Evolutionary conservation across 2,329 filamentous ascomycete genomes (phyloP), one percentile per base, ranked within the genome.

Genomic region (Rhinocladiella similis): DNA sequence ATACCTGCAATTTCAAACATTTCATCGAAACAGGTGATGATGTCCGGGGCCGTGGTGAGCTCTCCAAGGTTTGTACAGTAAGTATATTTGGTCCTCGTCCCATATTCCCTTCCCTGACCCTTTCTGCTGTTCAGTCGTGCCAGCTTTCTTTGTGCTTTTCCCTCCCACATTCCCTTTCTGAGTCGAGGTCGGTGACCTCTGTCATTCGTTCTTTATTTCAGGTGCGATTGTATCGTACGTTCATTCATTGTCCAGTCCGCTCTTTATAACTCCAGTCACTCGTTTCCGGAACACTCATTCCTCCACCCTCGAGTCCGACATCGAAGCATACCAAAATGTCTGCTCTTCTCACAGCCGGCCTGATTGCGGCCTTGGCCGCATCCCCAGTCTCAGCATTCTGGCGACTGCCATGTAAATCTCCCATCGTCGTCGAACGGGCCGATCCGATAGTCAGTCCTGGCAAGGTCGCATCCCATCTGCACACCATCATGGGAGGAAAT

Each of bases 371-470:
- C 56, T 53, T 63, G 47, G 48, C 61, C 16, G 61, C 61, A 48
- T 63, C 63, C 49, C 64, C 63, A 14, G 64, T 59, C 29, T 49
- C 63, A 14, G 64, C 64, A 20, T 65, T 66, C 54, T 66, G 64
- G 64, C 64, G 64, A 29, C 54, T 65, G 29, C 64, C 64, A 47
- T 68, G 62, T 58, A 60, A 63, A 54, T 61, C 65, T 16, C 66
- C 68, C 4, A 56, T 72, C 51, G 70, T 69, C 9, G 66, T 63
- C 5, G 68, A 71, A 56, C 60, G 68, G 7, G 63, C 65, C 19
- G 89, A 92, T 65, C 88, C 89, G 53, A 85, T 91, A 61, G 76
- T 91, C 59, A 78, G 69, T 56, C 86, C 87, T 13, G 87, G 87
- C 18, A 57, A 64, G 10, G 67, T 81, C 13, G 80, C 85, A 2